phyloP scores from a whole-genome alignment of 495 filamentous ascomycete genomes.

The Umbilicaria muhlenbergii region DNA sequence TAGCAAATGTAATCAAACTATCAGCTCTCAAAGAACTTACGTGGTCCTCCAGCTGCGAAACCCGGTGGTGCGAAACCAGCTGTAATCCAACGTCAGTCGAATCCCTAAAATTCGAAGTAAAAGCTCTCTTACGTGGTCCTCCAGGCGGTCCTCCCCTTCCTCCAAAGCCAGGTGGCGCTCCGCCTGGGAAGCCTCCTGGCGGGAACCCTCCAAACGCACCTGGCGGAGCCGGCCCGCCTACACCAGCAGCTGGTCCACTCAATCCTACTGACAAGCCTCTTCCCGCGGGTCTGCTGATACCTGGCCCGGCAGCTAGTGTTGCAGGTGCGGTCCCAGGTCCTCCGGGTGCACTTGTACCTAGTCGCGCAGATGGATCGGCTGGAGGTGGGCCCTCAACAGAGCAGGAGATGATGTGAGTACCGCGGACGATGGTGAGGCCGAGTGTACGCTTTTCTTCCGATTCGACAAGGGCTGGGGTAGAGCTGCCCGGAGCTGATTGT shows the following conservation, averaged over 20 bases:
- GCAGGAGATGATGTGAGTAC: constrained; percentile 81
- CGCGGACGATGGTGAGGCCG: constrained; percentile 87
- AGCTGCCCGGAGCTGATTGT: constrained; percentile 47
- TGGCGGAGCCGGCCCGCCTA: constrained; percentile 63
- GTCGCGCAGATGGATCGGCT: constrained; percentile 76
- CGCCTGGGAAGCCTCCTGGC: constrained; percentile 51
- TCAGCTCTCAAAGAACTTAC: constrained; percentile 28
- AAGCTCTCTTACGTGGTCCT: constrained; percentile 35
- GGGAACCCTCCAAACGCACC: constrained; percentile 40
- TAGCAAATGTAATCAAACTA: neutral
- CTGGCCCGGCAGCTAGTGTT: constrained; percentile 67
- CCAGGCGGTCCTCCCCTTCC: constrained; percentile 54
- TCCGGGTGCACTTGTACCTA: constrained; percentile 60
- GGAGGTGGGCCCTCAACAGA: constrained; percentile 96
- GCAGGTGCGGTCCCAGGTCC: constrained; percentile 41
- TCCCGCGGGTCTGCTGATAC: constrained; percentile 83
- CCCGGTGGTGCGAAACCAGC: constrained; percentile 48
- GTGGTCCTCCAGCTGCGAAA: constrained; percentile 45
- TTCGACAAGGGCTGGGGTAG: constrained; percentile 49
- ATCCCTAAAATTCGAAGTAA: no score
- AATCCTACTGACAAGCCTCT: constrained; percentile 77
- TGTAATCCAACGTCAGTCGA: constrained; percentile 7
- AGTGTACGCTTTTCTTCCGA: constrained; percentile 93
- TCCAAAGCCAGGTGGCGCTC: constrained; percentile 58
- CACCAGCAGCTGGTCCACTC: constrained; percentile 78